phyloP scores from a whole-genome alignment of 2,329 filamentous ascomycete genomes.

The Curvularia eragrostidis region DNA sequence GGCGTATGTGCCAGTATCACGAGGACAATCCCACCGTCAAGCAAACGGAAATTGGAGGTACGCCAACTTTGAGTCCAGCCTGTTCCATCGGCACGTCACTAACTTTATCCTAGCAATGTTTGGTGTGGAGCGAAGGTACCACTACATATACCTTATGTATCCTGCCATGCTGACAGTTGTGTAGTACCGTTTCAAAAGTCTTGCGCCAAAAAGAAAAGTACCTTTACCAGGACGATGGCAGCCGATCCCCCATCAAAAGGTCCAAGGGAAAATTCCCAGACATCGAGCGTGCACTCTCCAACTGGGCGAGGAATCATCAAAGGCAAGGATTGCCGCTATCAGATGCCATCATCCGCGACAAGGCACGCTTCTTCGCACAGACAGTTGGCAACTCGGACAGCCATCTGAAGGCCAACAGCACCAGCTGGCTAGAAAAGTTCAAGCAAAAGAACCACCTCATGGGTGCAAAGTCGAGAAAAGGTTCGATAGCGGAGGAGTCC shows the following conservation, averaged over 20 bases:
- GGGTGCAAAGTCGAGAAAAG: conserved; percentile 62
- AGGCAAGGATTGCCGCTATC: conserved; percentile 75
- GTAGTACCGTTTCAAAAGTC: conserved; percentile 97
- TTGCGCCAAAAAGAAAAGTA: conserved; percentile 94
- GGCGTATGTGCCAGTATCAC: conserved; percentile 92
- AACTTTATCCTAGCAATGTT: conserved; percentile 70
- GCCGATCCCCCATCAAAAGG: conserved; percentile 79
- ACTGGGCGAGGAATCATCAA: conserved; percentile 84
- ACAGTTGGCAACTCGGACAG: conserved; percentile 75
- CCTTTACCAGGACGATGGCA: conserved; percentile 80
- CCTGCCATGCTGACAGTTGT: conserved; percentile 26
- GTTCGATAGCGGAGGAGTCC: conserved; percentile 68
- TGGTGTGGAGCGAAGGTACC: conserved; percentile 94
- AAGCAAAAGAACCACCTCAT: conserved; percentile 81
- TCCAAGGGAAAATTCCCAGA: conserved; percentile 86
- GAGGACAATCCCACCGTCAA: conserved; percentile 89
- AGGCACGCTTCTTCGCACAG: conserved; percentile 80
- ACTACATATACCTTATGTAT: conserved; percentile 13
- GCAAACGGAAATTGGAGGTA: conserved; percentile 94
- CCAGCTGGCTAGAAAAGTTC: conserved; percentile 91
- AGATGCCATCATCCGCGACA: conserved; percentile 83
- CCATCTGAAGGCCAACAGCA: conserved; percentile 72
- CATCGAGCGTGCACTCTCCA: conserved; percentile 87
- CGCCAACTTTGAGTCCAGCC: conserved; percentile 44
- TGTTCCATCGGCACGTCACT: conserved; percentile 31